Conservation (phyloP, 192 early-diverging fungal species). For the Allomyces macrogynus region DNA sequence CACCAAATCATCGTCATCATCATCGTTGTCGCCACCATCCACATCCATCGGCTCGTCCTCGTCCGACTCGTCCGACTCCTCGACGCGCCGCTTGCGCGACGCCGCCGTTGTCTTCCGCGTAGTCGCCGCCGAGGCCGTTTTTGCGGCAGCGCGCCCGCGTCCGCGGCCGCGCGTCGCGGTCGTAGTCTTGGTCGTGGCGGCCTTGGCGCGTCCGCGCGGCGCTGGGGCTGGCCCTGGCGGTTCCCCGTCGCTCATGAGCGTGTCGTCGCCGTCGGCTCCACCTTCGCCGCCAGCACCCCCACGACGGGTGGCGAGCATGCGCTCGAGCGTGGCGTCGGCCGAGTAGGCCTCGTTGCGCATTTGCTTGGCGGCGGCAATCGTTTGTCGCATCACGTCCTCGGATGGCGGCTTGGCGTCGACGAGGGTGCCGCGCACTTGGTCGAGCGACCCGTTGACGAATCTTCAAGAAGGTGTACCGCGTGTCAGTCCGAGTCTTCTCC, state of each 20-base stretch:
- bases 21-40: not conserved
- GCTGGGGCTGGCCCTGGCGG: not conserved
- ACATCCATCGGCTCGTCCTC: not conserved
- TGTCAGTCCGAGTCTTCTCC: not conserved
- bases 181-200: not conserved
- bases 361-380: not conserved
- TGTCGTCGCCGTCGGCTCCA: not conserved
- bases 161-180: not conserved
- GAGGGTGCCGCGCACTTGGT: not conserved
- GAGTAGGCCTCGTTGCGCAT: not conserved
- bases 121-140: not conserved
- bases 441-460: not conserved
- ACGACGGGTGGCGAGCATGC: not conserved
- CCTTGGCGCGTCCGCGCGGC: not conserved
- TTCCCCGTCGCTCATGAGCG: not conserved
- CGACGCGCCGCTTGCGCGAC: not conserved
- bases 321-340: not conserved
- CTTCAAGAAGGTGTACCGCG: not conserved
- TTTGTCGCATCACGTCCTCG: not conserved
- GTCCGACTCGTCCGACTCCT: not conserved
- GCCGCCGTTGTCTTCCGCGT: too few relatives aligned
- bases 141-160: not conserved
- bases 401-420: not conserved
- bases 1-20: not conserved
- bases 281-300: not conserved